Evolutionary conservation across 169 alveolate genomes (phyloP), one percentile per base, ranked within the genome.

Genomic region (Pseudocohnilembus persalinus): DNA sequence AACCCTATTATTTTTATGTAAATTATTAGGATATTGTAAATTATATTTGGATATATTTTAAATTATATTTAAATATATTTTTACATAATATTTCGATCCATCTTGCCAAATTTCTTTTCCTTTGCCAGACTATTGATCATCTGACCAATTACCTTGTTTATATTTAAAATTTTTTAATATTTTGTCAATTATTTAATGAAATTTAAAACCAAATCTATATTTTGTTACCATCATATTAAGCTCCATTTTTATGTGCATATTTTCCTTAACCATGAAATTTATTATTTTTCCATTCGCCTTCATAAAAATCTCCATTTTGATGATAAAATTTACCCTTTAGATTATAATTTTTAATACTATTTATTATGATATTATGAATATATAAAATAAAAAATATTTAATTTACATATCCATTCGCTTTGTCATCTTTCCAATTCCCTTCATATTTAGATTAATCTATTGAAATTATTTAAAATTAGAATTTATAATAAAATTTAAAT

Each of bases 221-320:
- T 85, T 88, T 87, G 0, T 33, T 24, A 6, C 94, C 94, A 29
- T 63, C 81, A 82, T 85, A 91, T 77, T 68, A 83, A 29, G 90
- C 85, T 24, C 92, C 95, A 83, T 87, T 85, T 30, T 84, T 76
- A 32, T 87, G 92, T 26, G 65, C 76, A 82, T 88, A 91, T 25
- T 74, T 77, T 24, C 95, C 95, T 83, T 82, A 84, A 26, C 95
- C 95, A 90, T 91, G 82, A 31, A 93, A 90, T 68, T 91, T 88
- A 81, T 91, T 89, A 68, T 91, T 83, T 74, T 79, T 65, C 89
- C 92, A 91, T 28, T 88, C 88, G 0, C 95, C 95, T 83, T 89
- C 90, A 76, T 77, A 88, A 25, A 89, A 35, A 88, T 91, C 92
- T 1, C 94, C 95, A 82, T 91, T 90, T n/a, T 83, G 81, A 82